phyloP scores from a whole-genome alignment of 2,329 filamentous ascomycete genomes.

The Seiridium cupressi region DNA sequence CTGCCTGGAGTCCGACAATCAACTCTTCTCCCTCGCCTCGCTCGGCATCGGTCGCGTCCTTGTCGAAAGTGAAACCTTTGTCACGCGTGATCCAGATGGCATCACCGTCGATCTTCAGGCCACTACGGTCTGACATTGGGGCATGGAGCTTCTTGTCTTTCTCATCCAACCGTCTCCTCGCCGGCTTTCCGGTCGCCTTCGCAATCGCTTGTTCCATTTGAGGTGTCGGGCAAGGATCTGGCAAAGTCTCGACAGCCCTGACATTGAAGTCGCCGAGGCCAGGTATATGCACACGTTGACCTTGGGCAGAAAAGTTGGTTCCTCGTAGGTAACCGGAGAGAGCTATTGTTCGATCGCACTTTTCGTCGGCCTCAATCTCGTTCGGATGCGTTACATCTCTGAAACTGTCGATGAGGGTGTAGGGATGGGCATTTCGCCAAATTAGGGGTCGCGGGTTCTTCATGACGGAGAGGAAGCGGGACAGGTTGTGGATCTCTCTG shows the following conservation, averaged over 20 bases:
- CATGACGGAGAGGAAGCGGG: slow-evolving; percentile 95
- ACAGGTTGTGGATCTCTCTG: slow-evolving; percentile 92
- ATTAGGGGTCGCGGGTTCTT: slow-evolving; percentile 96
- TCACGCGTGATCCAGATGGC: slow-evolving; percentile 83
- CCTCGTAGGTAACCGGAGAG: slow-evolving; percentile 92
- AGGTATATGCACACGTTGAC: slow-evolving; percentile 86
- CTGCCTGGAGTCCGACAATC: slow-evolving; percentile 84
- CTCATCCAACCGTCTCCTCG: slow-evolving; percentile 79
- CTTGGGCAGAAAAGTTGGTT: slow-evolving; percentile 85
- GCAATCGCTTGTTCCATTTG: slow-evolving; percentile 84
- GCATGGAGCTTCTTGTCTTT: slow-evolving; percentile 97
- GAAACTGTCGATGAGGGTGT: slow-evolving; percentile 90
- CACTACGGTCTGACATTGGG: slow-evolving; percentile 97
- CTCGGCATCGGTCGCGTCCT: slow-evolving; percentile 64
- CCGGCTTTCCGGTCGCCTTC: slow-evolving; percentile 80
- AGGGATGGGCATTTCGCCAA: slow-evolving; percentile 96
- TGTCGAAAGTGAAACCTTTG: slow-evolving; percentile 73
- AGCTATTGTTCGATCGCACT: slow-evolving; percentile 87
- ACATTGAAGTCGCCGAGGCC: slow-evolving; percentile 89
- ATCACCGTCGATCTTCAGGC: slow-evolving; percentile 93
- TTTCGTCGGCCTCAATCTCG: slow-evolving; percentile 81
- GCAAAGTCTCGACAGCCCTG: slow-evolving; percentile 78
- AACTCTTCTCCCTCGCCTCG: slow-evolving; percentile 94
- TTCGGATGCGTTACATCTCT: slow-evolving; percentile 93
- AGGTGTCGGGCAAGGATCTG: slow-evolving; percentile 94